phyloP scores from a whole-genome alignment of 83 land plant genomes.

The Picea engelmannii region DNA sequence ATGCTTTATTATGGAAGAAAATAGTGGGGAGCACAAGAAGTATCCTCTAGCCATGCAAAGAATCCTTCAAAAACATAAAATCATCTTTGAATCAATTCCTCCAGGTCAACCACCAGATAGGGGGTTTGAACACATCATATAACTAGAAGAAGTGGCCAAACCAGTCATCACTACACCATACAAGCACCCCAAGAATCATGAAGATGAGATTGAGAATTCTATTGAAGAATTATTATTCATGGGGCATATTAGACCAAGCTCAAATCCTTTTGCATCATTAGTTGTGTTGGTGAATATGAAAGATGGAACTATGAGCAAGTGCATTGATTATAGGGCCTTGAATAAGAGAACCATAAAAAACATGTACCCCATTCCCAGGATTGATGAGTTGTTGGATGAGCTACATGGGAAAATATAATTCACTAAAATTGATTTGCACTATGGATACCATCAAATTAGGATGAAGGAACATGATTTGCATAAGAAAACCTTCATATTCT shows the following conservation, averaged over 20 bases:
- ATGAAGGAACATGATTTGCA: neutral
- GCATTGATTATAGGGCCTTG: slow-evolving; percentile 21
- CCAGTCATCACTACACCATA: neutral
- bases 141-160: neutral
- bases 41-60: too few species aligned
- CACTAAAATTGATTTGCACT: slow-evolving; percentile 17
- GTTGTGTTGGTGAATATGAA: slow-evolving; percentile 21
- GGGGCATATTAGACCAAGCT: slow-evolving; percentile 8
- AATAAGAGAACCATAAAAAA: slow-evolving; percentile 15
- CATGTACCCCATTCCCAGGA: slow-evolving; percentile 12
- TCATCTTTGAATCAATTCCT: too few species aligned
- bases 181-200: neutral
- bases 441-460: slow-evolving; percentile 16
- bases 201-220: neutral
- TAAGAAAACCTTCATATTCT: neutral
- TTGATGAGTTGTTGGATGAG: slow-evolving; percentile 26
- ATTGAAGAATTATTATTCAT: neutral
- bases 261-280: slow-evolving; percentile 11
- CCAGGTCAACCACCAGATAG: neutral
- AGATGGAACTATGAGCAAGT: slow-evolving; percentile 13
- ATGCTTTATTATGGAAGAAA: too few species aligned
- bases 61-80: too few species aligned
- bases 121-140: neutral
- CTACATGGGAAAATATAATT: neutral
- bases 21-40: too few species aligned